These are phyloP conservation scores for Penicillium olsonii DNA, from an alignment of 2,329 filamentous ascomycete genomes.

Conservation along the genomic window DNA sequence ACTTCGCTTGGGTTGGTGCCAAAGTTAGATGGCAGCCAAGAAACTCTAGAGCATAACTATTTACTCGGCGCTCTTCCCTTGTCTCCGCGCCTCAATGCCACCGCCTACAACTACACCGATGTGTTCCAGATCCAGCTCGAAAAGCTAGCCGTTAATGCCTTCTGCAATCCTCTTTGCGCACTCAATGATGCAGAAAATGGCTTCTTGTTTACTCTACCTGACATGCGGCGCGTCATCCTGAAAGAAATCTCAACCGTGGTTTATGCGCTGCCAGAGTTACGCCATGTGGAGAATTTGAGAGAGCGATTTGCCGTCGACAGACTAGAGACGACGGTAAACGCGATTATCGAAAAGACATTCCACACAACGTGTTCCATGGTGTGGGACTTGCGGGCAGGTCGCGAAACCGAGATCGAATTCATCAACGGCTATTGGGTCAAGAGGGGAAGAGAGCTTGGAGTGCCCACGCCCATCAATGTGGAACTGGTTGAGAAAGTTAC, in stretches of 20 bases:
- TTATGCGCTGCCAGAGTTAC: conserved; percentile 12
- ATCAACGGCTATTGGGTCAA: conserved; percentile 20
- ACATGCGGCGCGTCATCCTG: conserved; percentile 10
- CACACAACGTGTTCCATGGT: conserved; percentile 20
- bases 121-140: conserved; percentile 23
- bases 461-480: conserved; percentile 12
- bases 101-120: conserved; percentile 7
- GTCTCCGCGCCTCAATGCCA: conserved; percentile 9
- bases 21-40: neutral
- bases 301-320: conserved; percentile 11
- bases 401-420: conserved; percentile 20
- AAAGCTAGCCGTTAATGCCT: conserved; percentile 20
- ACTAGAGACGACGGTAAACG: conserved; percentile 15
- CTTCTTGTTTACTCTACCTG: conserved; percentile 15
- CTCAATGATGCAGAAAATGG: conserved; percentile 13
- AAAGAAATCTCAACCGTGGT: conserved; percentile 20
- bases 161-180: conserved; percentile 20
- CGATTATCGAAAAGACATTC: conserved; percentile 13
- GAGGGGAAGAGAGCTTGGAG: conserved; percentile 8
- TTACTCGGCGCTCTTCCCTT: neutral
- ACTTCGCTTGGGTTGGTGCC: conserved; percentile 55
- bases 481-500: conserved; percentile 6
- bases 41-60: conserved; percentile 1
- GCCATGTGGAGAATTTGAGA: conserved; percentile 5
- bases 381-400: conserved; percentile 16